A percentile compares a stretch with the other conserved stretches of the same genome.
phyloP scores from a whole-genome alignment of 495 filamentous ascomycete species.

The Annulohypoxylon maeteangense region DNA sequence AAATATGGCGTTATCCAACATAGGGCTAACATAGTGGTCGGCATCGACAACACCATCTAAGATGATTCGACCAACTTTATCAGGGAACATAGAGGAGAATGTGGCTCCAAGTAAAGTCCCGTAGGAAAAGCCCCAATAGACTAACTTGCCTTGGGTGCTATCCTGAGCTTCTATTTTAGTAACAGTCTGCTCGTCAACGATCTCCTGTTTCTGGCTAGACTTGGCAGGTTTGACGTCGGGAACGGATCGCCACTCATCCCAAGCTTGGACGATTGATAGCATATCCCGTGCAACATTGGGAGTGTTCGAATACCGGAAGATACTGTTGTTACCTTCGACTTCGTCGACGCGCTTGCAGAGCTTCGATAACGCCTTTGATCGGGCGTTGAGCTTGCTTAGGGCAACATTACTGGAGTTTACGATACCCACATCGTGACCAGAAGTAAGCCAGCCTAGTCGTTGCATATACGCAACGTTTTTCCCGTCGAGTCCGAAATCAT shows the following conservation, averaged over 20 bases:
- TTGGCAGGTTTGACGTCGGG: constrained; percentile 16
- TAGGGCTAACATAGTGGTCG: constrained; percentile 48
- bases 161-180: constrained; percentile 10
- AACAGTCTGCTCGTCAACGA: not conserved
- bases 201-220: constrained; percentile 13
- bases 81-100: constrained; percentile 57
- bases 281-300: constrained; percentile 48
- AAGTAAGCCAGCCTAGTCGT: constrained; percentile 28
- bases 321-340: constrained; percentile 42
- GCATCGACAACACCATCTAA: constrained; percentile 57
- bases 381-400: constrained; percentile 44
- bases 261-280: constrained; percentile 48
- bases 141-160: constrained; percentile 53
- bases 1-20: constrained; percentile 50
- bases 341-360: constrained; percentile 52
- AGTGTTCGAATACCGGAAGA: constrained; percentile 47
- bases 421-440: constrained; percentile 44
- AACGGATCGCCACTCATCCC: constrained; percentile 49
- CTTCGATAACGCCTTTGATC: constrained; percentile 45
- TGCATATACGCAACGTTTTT: constrained; percentile 45
- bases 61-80: constrained; percentile 54
- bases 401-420: constrained; percentile 52
- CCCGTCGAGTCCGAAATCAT: constrained; percentile 27
- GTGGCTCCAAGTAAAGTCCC: constrained; percentile 68
- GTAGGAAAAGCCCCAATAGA: constrained; percentile 73